These are phyloP conservation scores for Berberis thunbergii DNA, from an alignment of 164 flowering plant genomes.

Conservation along the genomic window DNA sequence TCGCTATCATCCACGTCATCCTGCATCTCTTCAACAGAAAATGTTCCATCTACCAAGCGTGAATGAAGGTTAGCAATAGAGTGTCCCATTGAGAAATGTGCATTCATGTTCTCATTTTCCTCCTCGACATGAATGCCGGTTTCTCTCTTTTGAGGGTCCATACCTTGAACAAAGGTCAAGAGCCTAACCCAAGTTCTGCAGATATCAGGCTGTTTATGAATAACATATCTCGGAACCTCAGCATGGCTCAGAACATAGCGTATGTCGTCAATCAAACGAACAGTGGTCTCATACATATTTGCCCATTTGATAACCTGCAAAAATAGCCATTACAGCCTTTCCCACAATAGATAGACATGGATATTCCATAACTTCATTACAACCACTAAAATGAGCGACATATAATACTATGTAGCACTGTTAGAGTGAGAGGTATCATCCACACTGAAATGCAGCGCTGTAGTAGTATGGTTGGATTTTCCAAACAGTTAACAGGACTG, in stretches of 20 bases:
- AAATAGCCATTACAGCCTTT: conserved; percentile 3
- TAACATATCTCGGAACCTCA: conserved; percentile 50
- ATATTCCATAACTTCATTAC: too few relatives aligned
- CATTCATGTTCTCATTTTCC: conserved; percentile 59
- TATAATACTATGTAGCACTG: too few relatives aligned
- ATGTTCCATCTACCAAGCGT: conserved; percentile 64
- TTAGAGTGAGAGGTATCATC: too few relatives aligned
- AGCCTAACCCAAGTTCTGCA: conserved; percentile 64
- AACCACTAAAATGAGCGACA: too few relatives aligned
- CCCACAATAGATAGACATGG: too few relatives aligned
- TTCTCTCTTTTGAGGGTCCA: conserved; percentile 81
- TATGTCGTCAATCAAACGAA: conserved; percentile 69
- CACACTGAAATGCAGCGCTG: too few relatives aligned
- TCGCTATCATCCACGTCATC: conserved; percentile 35
- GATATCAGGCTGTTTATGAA: conserved; percentile 39
- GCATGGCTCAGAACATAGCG: conserved; percentile 77
- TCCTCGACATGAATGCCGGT: conserved; percentile 66
- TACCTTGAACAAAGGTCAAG: conserved; percentile 77
- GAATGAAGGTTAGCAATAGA: conserved; percentile 52
- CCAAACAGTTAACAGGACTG: too few relatives aligned
- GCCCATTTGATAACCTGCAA: conserved; percentile 64
- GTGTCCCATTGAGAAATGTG: conserved; percentile 56
- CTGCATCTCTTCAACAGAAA: conserved; percentile 26
- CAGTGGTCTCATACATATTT: conserved; percentile 40
- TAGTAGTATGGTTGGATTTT: too few relatives aligned